Percentiles rank a stretch among this genome's conserved stretches.
Evolutionary conservation across 2,329 filamentous ascomycete genomes (phyloP).

Genomic region (Fusarium goolgardi): DNA sequence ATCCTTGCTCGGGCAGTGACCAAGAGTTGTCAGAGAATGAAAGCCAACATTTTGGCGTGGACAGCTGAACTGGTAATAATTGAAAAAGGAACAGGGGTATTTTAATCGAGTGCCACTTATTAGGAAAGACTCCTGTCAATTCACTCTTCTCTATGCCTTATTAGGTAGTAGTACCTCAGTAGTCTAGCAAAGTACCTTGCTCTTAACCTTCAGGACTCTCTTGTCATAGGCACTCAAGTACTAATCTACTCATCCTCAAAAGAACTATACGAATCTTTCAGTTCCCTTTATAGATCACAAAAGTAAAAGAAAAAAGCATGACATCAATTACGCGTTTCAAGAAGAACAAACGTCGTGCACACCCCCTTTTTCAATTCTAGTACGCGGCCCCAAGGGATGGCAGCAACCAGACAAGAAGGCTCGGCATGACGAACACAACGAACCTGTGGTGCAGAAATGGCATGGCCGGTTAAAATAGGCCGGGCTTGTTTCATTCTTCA

Average conservation of each 20-base stretch:
- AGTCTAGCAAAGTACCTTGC: neutral
- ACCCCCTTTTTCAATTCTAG: slow-evolving; percentile 23
- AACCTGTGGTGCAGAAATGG: slow-evolving; percentile 25
- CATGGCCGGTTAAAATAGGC: slow-evolving; percentile 22
- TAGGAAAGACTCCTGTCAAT: neutral
- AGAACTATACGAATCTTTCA: neutral
- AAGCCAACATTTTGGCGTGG: slow-evolving; percentile 8
- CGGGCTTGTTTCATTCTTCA: slow-evolving; percentile 6
- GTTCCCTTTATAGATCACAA: neutral
- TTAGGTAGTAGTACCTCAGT: no score
- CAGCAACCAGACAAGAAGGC: slow-evolving; percentile 17
- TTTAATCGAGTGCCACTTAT: slow-evolving; percentile 4
- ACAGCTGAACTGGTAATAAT: slow-evolving; percentile 15
- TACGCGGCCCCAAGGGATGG: slow-evolving; percentile 23
- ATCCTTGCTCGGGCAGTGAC: neutral
- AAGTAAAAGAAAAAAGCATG: neutral
- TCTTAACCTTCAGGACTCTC: neutral
- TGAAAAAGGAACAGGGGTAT: slow-evolving; percentile 15
- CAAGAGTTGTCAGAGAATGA: neutral
- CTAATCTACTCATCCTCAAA: neutral
- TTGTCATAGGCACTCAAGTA: neutral
- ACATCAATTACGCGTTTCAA: slow-evolving; percentile 1
- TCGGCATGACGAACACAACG: slow-evolving; percentile 41
- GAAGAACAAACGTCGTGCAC: slow-evolving; percentile 11
- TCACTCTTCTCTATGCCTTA: neutral